These are phyloP conservation scores for Penicillium manginii DNA, from an alignment of 495 filamentous ascomycete species.

Conservation along the genomic window DNA sequence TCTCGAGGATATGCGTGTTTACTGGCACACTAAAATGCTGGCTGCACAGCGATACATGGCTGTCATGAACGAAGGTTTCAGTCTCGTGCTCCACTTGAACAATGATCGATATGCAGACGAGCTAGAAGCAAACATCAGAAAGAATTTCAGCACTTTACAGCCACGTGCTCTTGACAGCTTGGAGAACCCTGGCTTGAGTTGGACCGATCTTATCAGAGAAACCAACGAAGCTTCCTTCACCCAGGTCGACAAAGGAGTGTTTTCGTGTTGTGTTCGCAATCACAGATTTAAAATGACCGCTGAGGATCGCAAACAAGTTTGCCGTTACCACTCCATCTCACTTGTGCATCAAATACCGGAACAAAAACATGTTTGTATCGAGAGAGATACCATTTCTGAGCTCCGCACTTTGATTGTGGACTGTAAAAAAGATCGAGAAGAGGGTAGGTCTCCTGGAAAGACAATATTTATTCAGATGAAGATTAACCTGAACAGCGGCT, in stretches of 20 bases:
- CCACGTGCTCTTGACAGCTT: not conserved
- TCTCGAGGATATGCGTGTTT: not conserved
- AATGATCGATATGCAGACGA: not conserved
- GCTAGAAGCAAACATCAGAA: constrained; percentile 9
- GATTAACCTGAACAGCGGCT: not conserved
- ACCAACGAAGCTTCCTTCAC: not conserved
- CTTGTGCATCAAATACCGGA: not conserved
- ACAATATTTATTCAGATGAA: not conserved
- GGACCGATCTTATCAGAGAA: constrained; percentile 5
- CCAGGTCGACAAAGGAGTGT: not conserved
- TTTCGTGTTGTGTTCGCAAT: not conserved
- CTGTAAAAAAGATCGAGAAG: not conserved
- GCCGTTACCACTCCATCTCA: not conserved
- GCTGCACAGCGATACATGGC: not conserved
- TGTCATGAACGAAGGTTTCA: not conserved
- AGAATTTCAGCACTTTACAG: not conserved
- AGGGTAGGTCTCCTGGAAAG: not conserved
- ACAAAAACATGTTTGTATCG: not conserved
- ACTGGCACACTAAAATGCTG: constrained; percentile 2
- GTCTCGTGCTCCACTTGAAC: not conserved
- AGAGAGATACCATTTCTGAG: not conserved
- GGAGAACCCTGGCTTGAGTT: not conserved
- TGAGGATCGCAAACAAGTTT: not conserved
- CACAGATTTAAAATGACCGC: not conserved
- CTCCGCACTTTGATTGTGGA: not conserved